Base-by-base conservation (phyloP, 495 filamentous ascomycete species). In the Neurospora tetrasperma region DNA sequence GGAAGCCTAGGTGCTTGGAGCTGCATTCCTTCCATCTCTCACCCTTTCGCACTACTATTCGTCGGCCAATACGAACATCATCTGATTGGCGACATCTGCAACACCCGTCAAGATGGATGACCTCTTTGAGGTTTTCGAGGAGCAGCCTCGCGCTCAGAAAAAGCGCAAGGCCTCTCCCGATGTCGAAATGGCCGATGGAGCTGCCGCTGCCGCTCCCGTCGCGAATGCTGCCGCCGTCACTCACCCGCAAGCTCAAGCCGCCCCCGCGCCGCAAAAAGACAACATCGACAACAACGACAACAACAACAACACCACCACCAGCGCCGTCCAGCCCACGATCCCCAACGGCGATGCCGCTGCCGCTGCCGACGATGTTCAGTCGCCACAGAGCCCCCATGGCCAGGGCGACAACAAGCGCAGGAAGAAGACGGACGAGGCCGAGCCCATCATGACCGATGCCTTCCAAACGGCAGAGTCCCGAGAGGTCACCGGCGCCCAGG, bases 381-480 rank as follows among this genome's bases (percentile, higher is more conserved):
- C 35, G 71, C 75, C 48, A 41, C 43, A 42, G 59, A 74, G 62
- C 70, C 12, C 54, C 75, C 6, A 73, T 80, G 42, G 77, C 71
- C 79, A 82, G 14, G 79, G 80, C 73, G 80, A 82, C 69, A 79
- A 80, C 72, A 99, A 98, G 82, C 90, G 95, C 48, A 90, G 89
- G 75, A 88, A 92, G 75, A 88, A 90, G 75, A 88, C 94, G 68
- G 86, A 87, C 48, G 90, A 88, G 75, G 87, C 90, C 18, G 93
- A 91, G 73, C 93, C 96, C 20, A 89, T 98, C 46, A 88, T 98
- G 73, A 94, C 94, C 48, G 96, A 99, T 83, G 88, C 92, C 16
- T 99, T 98, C 81, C 90, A 98, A 82, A 97, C 96, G n/a, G 93
- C 94, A 78, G 91, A 97, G 82, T 94, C 94, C 54, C 85, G 93